Evolutionary conservation across 345 rosid species (phyloP).

Genomic region (Populus alba): DNA sequence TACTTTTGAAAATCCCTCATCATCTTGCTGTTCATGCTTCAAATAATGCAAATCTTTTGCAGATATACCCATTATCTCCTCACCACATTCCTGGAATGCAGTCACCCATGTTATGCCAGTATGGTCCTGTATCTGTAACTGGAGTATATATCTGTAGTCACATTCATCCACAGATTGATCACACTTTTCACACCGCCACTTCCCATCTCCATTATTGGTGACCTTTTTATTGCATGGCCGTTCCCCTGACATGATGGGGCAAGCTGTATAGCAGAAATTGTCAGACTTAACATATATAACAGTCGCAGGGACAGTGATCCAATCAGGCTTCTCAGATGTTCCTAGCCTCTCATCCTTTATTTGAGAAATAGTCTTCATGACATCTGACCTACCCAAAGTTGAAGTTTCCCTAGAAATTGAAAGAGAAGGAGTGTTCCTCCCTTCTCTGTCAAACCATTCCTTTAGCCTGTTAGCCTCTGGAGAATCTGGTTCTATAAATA

Average conservation of each 20-base stretch:
- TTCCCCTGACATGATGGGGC: constrained; percentile 79
- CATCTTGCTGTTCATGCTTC: constrained; percentile 58
- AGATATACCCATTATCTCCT: constrained; percentile 81
- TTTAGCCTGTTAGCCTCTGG: constrained; percentile 60
- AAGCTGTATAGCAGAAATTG: constrained; percentile 90
- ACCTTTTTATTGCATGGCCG: constrained; percentile 84
- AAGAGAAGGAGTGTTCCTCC: constrained; percentile 49
- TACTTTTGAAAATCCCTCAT: constrained; percentile 66
- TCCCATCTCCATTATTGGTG: constrained; percentile 86
- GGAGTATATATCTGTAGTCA: constrained; percentile 77
- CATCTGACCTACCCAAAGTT: constrained; percentile 49
- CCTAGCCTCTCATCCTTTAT: constrained; percentile 92
- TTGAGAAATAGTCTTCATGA: constrained; percentile 64
- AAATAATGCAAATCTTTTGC: constrained; percentile 69
- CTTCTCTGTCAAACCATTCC: constrained; percentile 81
- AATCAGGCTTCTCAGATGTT: constrained; percentile 92
- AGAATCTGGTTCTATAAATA: constrained; percentile 69
- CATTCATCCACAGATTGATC: constrained; percentile 68
- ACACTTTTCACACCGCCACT: constrained; percentile 86
- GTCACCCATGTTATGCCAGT: constrained; percentile 87
- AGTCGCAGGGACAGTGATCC: constrained; percentile 70
- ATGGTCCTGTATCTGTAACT: constrained; percentile 89
- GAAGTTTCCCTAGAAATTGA: constrained; percentile 75
- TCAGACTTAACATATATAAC: constrained; percentile 63
- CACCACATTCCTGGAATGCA: constrained; percentile 83